phyloP scores from a whole-genome alignment of 306 rosid genomes.

The Pueraria montana region DNA sequence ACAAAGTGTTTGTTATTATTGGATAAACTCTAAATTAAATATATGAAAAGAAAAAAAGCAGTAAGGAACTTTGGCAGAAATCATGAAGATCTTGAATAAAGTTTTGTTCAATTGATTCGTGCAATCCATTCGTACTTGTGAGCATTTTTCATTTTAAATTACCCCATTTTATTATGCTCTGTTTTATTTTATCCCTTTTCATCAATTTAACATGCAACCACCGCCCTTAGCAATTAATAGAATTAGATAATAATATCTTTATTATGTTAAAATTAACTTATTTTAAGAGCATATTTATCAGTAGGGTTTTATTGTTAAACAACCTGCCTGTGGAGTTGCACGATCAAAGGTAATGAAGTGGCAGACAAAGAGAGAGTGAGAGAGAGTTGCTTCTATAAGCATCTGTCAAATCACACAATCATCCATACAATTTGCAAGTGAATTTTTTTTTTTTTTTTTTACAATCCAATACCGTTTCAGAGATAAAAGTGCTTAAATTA shows the following conservation, averaged over 20 bases:
- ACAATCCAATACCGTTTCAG: not conserved
- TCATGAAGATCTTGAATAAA: too few relatives aligned
- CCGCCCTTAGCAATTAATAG: not conserved
- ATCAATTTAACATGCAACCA: conserved; percentile 1
- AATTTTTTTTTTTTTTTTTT: too few relatives aligned
- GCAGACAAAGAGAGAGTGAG: not conserved
- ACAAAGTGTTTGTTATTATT: too few relatives aligned
- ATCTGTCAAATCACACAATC: not conserved
- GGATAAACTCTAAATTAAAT: too few relatives aligned
- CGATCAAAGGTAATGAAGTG: not conserved
- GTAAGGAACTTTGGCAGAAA: too few relatives aligned
- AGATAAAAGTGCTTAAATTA: not conserved
- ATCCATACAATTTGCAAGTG: not conserved
- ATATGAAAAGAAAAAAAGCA: too few relatives aligned
- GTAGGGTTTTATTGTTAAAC: not conserved
- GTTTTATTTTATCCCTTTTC: not conserved
- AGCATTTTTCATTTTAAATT: not conserved
- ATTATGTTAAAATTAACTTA: not conserved
- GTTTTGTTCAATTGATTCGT: not conserved
- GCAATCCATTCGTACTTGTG: too few relatives aligned
- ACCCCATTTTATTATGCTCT: not conserved
- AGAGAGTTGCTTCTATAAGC: not conserved
- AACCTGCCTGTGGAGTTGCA: not conserved
- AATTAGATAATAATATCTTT: not conserved
- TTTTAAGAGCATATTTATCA: not conserved